These are phyloP conservation scores for Fusarium chaquense DNA, from an alignment of 2,329 filamentous ascomycete genomes.

Conservation along the genomic window DNA sequence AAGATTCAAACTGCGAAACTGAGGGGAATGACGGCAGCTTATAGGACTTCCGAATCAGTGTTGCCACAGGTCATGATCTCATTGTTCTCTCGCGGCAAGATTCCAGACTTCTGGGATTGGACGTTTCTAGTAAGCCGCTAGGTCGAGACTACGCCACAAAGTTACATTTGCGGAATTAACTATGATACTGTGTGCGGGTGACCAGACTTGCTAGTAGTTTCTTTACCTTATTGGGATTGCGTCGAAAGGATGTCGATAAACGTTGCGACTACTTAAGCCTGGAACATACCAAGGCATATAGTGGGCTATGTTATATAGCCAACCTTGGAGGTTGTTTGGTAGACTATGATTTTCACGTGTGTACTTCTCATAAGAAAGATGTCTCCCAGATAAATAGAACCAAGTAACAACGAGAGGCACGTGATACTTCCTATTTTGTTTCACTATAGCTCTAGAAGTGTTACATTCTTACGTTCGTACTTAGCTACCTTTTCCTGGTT, in stretches of 20 bases:
- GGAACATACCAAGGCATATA: neutral
- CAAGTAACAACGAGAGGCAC: no score
- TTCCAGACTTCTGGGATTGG: neutral
- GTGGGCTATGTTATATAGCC: no score
- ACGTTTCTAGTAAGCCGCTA: neutral
- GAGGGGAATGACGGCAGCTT: neutral
- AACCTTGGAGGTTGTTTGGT: no score
- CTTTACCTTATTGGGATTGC: neutral
- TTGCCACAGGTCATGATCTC: conserved; percentile 1
- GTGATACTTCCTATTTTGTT: no score
- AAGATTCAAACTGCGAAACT: no score
- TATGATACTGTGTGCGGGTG: neutral
- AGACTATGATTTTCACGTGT: no score
- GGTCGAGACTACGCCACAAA: conserved; percentile 4
- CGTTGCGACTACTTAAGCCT: fast-evolving
- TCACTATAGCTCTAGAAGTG: no score
- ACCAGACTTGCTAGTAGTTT: neutral
- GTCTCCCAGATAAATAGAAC: no score
- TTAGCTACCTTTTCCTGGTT: no score
- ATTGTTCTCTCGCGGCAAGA: neutral
- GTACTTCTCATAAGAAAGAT: no score
- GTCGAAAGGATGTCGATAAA: no score
- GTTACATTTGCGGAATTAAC: neutral
- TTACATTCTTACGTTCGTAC: no score
- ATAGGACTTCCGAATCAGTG: neutral